Percentiles rank a stretch among this genome's conserved stretches.
Evolutionary conservation across 768 basidiomycete species (phyloP).

Genomic region (Leucocoprinus birnbaumii): DNA sequence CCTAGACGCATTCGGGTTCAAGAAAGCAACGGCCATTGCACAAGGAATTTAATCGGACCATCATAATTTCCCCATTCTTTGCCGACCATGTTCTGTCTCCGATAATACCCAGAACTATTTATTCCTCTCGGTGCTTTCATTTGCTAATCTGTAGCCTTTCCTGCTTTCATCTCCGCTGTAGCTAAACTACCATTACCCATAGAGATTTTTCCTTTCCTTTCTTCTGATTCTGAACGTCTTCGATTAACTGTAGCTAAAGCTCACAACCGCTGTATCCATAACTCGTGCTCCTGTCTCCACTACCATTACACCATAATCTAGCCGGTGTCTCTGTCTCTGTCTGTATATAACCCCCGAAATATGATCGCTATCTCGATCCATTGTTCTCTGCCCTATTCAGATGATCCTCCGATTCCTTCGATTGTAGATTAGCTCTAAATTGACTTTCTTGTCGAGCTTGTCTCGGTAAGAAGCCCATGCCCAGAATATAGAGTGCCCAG

Average conservation of each 20-base stretch:
- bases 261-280: slow-evolving; percentile 14
- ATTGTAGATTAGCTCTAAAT: slow-evolving; percentile 13
- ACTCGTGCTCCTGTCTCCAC: neutral
- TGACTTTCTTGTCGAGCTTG: slow-evolving; percentile 40
- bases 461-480: slow-evolving; percentile 40
- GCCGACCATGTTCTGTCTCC: slow-evolving; percentile 3
- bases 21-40: slow-evolving; percentile 1
- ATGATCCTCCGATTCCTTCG: slow-evolving; percentile 16
- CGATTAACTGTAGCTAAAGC: slow-evolving; percentile 10
- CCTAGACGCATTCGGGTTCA: slow-evolving; percentile 1
- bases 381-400: neutral
- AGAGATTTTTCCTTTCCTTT: neutral
- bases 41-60: slow-evolving; percentile 1
- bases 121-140: slow-evolving; percentile 10
- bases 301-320: neutral
- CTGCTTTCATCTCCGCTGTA: slow-evolving; percentile 10
- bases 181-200: slow-evolving; percentile 1
- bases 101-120: slow-evolving; percentile 9
- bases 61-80: neutral
- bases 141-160: slow-evolving; percentile 5
- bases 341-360: slow-evolving; percentile 6
- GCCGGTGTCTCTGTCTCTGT: neutral
- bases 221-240: neutral
- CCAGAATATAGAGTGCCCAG: slow-evolving; percentile 42
- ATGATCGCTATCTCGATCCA: neutral